Percentiles rank a stretch among this genome's conserved stretches.
These are phyloP conservation scores for Clarkia xantiana DNA, from an alignment of 345 rosid species.

Conservation along the genomic window DNA sequence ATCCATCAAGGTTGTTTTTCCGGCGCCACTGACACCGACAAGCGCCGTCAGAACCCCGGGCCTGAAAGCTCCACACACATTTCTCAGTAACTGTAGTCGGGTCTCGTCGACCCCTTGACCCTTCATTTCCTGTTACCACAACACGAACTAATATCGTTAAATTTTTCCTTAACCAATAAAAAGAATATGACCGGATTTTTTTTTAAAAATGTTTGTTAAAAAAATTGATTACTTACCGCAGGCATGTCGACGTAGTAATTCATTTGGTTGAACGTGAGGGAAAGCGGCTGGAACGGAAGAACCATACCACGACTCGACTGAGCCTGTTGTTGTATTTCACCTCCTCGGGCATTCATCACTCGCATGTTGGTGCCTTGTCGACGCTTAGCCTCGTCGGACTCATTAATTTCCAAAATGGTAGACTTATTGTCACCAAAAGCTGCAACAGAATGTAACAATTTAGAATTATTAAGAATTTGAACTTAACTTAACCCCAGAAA, in stretches of 20 bases:
- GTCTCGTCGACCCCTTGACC: conserved; percentile 2
- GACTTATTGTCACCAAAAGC: background rate
- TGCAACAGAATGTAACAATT: conserved; percentile 17
- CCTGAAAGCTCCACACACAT: conserved; percentile 17
- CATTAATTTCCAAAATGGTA: no score
- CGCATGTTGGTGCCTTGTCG: no score
- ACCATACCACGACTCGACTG: conserved; percentile 9
- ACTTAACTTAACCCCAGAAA: background rate
- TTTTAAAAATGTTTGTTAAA: background rate
- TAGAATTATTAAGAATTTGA: conserved; percentile 16
- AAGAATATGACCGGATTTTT: background rate
- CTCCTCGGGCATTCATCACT: no score
- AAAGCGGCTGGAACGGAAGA: conserved; percentile 23
- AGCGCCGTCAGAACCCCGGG: conserved; percentile 19
- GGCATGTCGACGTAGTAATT: conserved; percentile 26
- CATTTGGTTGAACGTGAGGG: conserved; percentile 25
- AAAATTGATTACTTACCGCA: conserved; percentile 6
- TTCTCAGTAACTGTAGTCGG: conserved; percentile 12
- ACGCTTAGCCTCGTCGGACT: no score
- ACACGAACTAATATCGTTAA: background rate
- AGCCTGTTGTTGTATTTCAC: conserved; percentile 1
- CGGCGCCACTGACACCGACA: conserved; percentile 22
- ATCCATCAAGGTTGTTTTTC: conserved; percentile 17
- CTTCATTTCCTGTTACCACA: conserved; percentile 5
- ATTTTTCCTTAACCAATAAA: no score